Evolutionary conservation across 2,329 filamentous ascomycete genomes (phyloP).

Genomic region (Penicillium nordicum): DNA sequence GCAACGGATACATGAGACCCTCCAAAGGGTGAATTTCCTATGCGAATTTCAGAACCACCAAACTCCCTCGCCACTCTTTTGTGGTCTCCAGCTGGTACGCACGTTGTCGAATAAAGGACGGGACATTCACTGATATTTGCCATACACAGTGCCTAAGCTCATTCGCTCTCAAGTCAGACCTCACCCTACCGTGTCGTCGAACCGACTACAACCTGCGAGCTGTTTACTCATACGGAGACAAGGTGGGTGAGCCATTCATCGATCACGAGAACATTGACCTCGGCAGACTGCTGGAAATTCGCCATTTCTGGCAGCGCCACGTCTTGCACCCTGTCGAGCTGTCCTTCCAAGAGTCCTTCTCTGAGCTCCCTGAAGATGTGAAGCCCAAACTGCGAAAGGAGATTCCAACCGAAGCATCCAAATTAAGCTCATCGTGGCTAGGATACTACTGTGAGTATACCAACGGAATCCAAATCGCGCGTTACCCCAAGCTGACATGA

Average conservation of each 20-base stretch:
- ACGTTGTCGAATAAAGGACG: background rate
- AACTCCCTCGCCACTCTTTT: conserved; percentile 25
- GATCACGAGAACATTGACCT: conserved; percentile 26
- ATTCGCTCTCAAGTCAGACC: conserved; percentile 30
- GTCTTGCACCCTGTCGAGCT: conserved; percentile 30
- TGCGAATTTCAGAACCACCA: conserved; percentile 18
- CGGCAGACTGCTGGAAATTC: conserved; percentile 35
- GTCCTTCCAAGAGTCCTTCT: conserved; percentile 27
- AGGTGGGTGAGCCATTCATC: conserved; percentile 13
- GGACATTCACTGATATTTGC: conserved; percentile 12
- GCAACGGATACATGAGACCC: conserved; percentile 17
- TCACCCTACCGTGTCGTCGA: conserved; percentile 24
- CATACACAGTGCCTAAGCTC: conserved; percentile 31
- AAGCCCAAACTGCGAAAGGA: conserved; percentile 22
- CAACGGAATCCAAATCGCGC: background rate
- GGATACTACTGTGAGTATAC: conserved; percentile 34
- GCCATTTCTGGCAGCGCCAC: conserved; percentile 44
- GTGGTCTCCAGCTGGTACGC: conserved; percentile 32
- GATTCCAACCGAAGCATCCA: background rate
- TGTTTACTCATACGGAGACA: conserved; percentile 26
- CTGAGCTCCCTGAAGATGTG: conserved; percentile 9
- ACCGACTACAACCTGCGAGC: conserved; percentile 32
- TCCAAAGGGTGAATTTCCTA: conserved; percentile 23
- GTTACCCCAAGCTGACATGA: conserved; percentile 2
- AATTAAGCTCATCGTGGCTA: conserved; percentile 27